These are phyloP conservation scores for Saxophila tyrrhenica DNA, from an alignment of 495 filamentous ascomycete genomes.

Conservation along the genomic window DNA sequence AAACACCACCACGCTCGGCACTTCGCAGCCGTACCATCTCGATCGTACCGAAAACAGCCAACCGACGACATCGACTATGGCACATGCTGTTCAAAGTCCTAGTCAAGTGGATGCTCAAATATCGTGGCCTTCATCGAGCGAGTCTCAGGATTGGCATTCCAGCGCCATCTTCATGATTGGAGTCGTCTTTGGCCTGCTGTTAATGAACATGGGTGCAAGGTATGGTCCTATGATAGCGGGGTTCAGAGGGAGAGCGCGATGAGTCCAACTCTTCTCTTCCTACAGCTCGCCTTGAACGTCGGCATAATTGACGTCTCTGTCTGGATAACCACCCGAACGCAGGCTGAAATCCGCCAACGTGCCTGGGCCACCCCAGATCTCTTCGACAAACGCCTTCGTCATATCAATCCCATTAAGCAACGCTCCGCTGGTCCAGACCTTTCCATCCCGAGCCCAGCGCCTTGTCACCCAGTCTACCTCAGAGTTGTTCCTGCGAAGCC, in stretches of 20 bases:
- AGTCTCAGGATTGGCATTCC: too few relatives aligned
- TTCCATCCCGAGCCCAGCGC: conserved; percentile 45
- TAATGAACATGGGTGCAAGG: too few relatives aligned
- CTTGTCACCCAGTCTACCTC: conserved; percentile 37
- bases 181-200: too few relatives aligned
- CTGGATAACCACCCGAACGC: background rate
- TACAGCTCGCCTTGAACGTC: background rate
- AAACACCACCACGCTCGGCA: background rate
- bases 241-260: too few relatives aligned
- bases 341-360: background rate
- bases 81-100: too few relatives aligned
- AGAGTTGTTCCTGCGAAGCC: conserved; percentile 35
- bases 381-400: conserved; percentile 22
- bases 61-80: too few relatives aligned
- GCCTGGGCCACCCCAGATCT: background rate
- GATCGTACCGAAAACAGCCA: background rate
- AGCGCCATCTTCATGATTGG: too few relatives aligned
- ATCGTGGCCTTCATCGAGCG: too few relatives aligned
- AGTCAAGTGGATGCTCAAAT: too few relatives aligned
- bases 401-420: conserved; percentile 29
- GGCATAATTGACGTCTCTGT: conserved; percentile 1
- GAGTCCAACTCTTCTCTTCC: background rate
- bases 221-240: too few relatives aligned
- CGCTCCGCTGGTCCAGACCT: conserved; percentile 41
- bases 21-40: background rate